A percentile compares a stretch with the other conserved stretches of the same genome.
Conservation (phyloP, 192 early-diverging fungal species). For the Allomyces macrogynus region DNA sequence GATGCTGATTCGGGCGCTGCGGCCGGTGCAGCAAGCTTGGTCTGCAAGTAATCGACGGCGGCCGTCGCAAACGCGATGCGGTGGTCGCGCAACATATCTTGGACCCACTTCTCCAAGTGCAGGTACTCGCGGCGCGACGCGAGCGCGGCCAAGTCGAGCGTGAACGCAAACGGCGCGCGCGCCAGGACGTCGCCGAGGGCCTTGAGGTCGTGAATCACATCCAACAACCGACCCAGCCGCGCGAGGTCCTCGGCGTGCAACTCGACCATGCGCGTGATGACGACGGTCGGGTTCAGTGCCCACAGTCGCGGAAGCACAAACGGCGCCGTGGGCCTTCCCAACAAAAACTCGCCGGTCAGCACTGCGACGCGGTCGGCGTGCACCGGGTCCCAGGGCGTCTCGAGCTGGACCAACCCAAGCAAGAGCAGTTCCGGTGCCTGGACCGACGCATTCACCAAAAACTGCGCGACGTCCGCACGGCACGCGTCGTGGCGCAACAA, state of each 20-base stretch:
- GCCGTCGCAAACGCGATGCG: slow-evolving; percentile 44
- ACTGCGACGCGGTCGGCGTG: slow-evolving; percentile 41
- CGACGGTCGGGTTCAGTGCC: slow-evolving; percentile 33
- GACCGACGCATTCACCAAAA: slow-evolving; percentile 38
- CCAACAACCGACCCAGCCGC: slow-evolving; percentile 40
- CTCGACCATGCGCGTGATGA: slow-evolving; percentile 42
- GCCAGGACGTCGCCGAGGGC: slow-evolving; percentile 50
- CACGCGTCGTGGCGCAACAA: slow-evolving; percentile 29
- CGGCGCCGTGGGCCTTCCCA: slow-evolving; percentile 32
- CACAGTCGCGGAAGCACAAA: slow-evolving; percentile 53
- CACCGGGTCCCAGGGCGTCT: slow-evolving; percentile 14
- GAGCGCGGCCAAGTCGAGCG: slow-evolving; percentile 59
- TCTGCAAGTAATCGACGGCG: slow-evolving; percentile 52
- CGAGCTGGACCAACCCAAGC: slow-evolving; percentile 45
- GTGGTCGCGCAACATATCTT: slow-evolving; percentile 40
- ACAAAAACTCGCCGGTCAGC: slow-evolving; percentile 42
- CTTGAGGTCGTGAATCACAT: slow-evolving; percentile 59
- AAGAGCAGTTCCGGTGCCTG: slow-evolving; percentile 52
- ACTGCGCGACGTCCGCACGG: slow-evolving; percentile 36
- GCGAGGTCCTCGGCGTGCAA: slow-evolving; percentile 50
- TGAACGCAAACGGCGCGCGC: slow-evolving; percentile 38
- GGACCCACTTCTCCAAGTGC: slow-evolving; percentile 69
- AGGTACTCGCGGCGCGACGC: slow-evolving; percentile 57
- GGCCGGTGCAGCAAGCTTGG: slow-evolving; percentile 26
- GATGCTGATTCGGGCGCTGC: slow-evolving; percentile 32